Base-by-base conservation (phyloP, 2,329 filamentous ascomycete species). In the Epichloe bromicola region DNA sequence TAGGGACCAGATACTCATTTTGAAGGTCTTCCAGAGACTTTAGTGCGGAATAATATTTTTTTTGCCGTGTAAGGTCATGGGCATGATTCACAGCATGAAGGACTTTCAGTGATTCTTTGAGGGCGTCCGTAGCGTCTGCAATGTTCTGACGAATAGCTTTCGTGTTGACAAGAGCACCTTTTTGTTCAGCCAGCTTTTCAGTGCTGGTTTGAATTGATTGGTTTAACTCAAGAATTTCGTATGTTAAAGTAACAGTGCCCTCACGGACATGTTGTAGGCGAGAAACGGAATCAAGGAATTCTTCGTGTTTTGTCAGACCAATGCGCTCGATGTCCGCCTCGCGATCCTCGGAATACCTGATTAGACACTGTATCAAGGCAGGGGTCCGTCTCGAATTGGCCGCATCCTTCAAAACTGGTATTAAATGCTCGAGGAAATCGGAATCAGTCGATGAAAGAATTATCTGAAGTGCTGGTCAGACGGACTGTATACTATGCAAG, bases 191-290 rank as follows among this genome's bases (percentile, higher is more conserved):
- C 37, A 98, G 74, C 65, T 89, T 90, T 71, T 97, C 89, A 0
- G 93, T 97, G 64, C 90, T 97, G 45, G 84, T 78, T 69, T 97
- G 91, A 50, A 98, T 97, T 7, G 89, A 94, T 65, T 95, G 86
- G 62, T 95, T 97, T 52, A 98, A 76, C 59, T 88, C 81, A 55
- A 98, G 73, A 53, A 98, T 97, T 66, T 98, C 91, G 39, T 85
- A 80, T 1, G 91, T 97, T 61, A 98, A 73, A 44, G 80, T 76
- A 40, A 95, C 88, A 1, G 91, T 97, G 40, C 88, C 89, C 66
- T 96, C 88, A 50, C 91, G 85, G 48, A 97, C 89, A 53, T 82
- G 80, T 59, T 97, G 86, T n/a, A 98, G 79, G 63, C 94, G 88
- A 61, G 93, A 94, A 58, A 98, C 89, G 0, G 91, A 96, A 57